Base-by-base conservation (phyloP, 305 asterid species). In the Fraxinus baroniana region DNA sequence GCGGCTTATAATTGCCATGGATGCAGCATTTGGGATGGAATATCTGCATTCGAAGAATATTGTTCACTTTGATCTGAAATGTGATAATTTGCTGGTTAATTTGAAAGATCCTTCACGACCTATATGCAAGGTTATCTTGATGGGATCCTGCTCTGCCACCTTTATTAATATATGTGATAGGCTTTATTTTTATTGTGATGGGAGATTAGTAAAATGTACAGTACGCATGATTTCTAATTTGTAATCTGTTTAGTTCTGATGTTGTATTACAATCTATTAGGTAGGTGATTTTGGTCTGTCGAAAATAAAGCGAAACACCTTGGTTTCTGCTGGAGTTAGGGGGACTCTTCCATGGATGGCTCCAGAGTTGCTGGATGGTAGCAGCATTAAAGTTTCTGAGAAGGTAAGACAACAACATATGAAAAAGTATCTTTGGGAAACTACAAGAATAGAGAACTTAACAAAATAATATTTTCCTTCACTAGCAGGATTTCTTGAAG, bases 311-410 rank as follows among this genome's bases (percentile, higher is more conserved):
- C 87, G 93, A 35, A 93, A 92, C 87, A 93, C 97, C 81, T 86
- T 93, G 91, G 97, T 93, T 85, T 90, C 97, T 85, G 97, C 97
- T 85, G 97, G 97, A 78, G 95, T 93, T 76, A 84, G 97, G 85
- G 97, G 97, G 71, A 93, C 97, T 13, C 92, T 93, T 75, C 97
- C 97, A 18, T 93, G 97, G 97, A 93, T 93, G 97, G 97, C 97
- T 80, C 98, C 98, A 7, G 98, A 93, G 91, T 89, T 93, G 79
- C 85, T 93, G 73, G 92, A 92, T 86, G 97, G 97, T 15, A 87
- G 95, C 80, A 93, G 94, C 91, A 93, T 82, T 85, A 92, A 91
- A 86, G 97, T 93, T 80, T 93, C 97, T 80, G 97, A 93, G 87
- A 93, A 93, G 93, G 97, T 93, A 76, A 83, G 86, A 62, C 80